phyloP scores from a whole-genome alignment of 73 alveolate genomes.

The Paramecium sonneborni region DNA sequence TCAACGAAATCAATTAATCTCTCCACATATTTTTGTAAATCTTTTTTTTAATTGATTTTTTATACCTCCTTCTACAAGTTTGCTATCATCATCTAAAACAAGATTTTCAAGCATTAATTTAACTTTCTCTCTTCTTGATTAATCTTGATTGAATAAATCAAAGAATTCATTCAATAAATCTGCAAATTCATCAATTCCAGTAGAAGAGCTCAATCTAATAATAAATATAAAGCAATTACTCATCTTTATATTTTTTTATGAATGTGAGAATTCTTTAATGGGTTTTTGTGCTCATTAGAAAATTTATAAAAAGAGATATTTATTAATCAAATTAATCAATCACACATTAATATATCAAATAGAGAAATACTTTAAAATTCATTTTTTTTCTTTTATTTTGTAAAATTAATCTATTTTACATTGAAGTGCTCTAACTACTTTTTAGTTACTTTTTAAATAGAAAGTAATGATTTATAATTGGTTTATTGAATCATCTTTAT shows the following conservation, averaged over 20 bases:
- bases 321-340: not conserved
- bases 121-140: not conserved
- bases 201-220: not conserved
- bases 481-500: too few relatives aligned
- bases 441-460: too few relatives aligned
- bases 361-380: not conserved
- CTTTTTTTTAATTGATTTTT: not conserved
- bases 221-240: not conserved
- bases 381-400: too few relatives aligned
- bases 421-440: too few relatives aligned
- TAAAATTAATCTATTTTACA: too few relatives aligned
- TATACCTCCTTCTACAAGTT: conserved; percentile 40
- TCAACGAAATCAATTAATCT: conserved; percentile 52
- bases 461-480: too few relatives aligned
- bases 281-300: not conserved
- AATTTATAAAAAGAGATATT: not conserved
- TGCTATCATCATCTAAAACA: not conserved
- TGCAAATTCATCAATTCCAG: conserved; percentile 30
- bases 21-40: not conserved
- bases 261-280: conserved; percentile 6
- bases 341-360: not conserved
- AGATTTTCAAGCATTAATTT: not conserved
- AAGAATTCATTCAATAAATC: not conserved
- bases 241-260: not conserved
- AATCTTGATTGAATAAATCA: not conserved